Evolutionary conservation across 345 rosid genomes (phyloP), one percentile per base, ranked within the genome.

Genomic region (Eucalyptus globulus): DNA sequence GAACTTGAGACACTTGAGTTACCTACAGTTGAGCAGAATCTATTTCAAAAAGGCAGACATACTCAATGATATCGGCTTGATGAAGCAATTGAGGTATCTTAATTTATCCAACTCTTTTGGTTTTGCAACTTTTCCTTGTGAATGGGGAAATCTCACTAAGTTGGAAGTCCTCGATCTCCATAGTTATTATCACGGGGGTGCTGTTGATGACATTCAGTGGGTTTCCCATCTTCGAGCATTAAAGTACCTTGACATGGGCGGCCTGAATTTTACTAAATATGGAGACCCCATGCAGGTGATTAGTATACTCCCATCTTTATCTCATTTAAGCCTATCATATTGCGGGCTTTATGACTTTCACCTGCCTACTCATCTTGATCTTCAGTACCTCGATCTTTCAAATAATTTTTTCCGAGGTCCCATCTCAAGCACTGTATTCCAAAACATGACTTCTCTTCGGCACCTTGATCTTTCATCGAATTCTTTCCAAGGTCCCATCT

Each of bases 151-250:
- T 34, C 80, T 69, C 44, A 69, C 80, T 3, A 2, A 16, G 3
- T 67, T 67, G 43, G 12, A 67, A 31, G 24, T 67, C 43, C 80
- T 67, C 4, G 80, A 31, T 69, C 40, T 67, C 40, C 40, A 15
- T 67, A 7, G 11, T n/a, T 0, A 65, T 31, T 7, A 4, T n/a
- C 1, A 2, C 2, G 1, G 0, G 76, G 6, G 2, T 67, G 11
- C 4, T 4, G 11, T 67, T 31, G 40, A 67, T 14, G 80, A 67
- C 40, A 8, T 67, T 31, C 22, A n/a, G 1, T 67, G 80, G 80
- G 80, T 67, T 31, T 67, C 80, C 5, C 40, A 16, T 67, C 80
- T 31, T 31, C 80, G 1, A 4, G 80, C 21, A 15, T 67, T 67
- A 9, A 31, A 67, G 11, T 67, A 67, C 40, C 80, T 67, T 8